Evolutionary conservation across 768 basidiomycete species (phyloP), one percentile per base, ranked within the genome.

Genomic region (Lentinus tigrinus): DNA sequence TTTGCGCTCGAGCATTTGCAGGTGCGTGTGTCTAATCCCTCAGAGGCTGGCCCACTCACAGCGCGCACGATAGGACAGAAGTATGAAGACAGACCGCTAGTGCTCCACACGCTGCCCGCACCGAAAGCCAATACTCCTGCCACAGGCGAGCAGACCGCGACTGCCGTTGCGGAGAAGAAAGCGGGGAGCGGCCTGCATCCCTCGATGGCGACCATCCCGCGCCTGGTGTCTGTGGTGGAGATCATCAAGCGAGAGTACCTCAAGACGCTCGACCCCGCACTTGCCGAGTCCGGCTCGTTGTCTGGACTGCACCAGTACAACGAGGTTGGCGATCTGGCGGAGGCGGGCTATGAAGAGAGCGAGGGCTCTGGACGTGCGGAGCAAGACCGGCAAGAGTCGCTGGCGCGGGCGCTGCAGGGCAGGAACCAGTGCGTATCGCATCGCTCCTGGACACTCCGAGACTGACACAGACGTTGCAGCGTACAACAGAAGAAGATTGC

Each of bases 211-310:
- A 68, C 74, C 8, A 78, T 84, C 4, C 84, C 90, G 0, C 82
- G 87, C 0, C 78, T 95, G 8, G 76, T 95, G 37, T 84, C 87
- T 0, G 88, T 92, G 3, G 85, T 85, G 0, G 93, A 95, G 71
- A 90, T 94, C 55, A 82, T 93, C 65, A 94, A 94, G 67, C 82
- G 93, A 26, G 89, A 93, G 67, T 93, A 85, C 66, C 60, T 90
- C 53, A 84, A 84, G 54, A 68, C 67, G 16, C 73, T 87, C 6
- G 78, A 79, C 40, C 19, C 79, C 72, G 13, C 70, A 65, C 36
- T 77, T 75, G 2, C 69, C 71, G n/a, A 74, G 75, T 43, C 67
- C 75, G 65, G 65, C 5, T 48, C 52, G 2, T 54, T 73, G 26
- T 69, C 71, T 3, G 90, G 90, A 3, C 70, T 93, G 34, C 81